Evolutionary conservation across 2,329 filamentous ascomycete species (phyloP).

Genomic region (Aureobasidium uvarum): DNA sequence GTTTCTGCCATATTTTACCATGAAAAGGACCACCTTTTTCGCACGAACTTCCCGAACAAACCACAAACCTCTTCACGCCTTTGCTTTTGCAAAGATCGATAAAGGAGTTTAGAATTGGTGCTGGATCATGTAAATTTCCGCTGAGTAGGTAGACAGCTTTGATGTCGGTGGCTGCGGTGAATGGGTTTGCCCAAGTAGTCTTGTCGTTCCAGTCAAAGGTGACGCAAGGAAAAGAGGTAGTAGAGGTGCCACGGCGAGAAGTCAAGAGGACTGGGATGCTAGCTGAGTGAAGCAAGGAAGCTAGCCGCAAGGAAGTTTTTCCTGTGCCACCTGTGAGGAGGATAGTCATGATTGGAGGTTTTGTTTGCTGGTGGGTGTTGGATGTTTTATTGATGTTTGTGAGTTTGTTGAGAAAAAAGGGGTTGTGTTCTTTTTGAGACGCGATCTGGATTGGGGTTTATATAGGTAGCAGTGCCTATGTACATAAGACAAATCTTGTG

Average conservation of each 20-base stretch:
- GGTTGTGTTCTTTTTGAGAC: no score
- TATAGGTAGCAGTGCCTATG: no score
- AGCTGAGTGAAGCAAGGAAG: background rate
- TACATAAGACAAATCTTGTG: no score
- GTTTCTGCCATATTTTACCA: background rate
- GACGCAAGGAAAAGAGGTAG: background rate
- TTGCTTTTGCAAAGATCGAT: background rate
- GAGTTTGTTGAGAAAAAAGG: background rate
- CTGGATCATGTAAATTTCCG: background rate
- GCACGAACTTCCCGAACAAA: background rate
- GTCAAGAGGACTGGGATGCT: background rate
- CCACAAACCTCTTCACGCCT: constrained; percentile 2
- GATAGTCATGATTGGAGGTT: background rate
- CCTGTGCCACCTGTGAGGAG: constrained; percentile 20
- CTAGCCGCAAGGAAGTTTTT: background rate
- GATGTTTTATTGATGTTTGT: background rate
- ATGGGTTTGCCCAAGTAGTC: background rate
- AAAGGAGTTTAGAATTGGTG: background rate
- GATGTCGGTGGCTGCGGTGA: background rate
- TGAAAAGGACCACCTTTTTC: background rate
- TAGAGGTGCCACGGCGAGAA: background rate
- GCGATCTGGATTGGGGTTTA: no score
- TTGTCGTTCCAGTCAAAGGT: constrained; percentile 1
- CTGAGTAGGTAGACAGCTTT: background rate
- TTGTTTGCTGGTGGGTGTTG: background rate